Conservation (phyloP, 2,329 filamentous ascomycete genomes). For the Microdochium bolleyi region DNA sequence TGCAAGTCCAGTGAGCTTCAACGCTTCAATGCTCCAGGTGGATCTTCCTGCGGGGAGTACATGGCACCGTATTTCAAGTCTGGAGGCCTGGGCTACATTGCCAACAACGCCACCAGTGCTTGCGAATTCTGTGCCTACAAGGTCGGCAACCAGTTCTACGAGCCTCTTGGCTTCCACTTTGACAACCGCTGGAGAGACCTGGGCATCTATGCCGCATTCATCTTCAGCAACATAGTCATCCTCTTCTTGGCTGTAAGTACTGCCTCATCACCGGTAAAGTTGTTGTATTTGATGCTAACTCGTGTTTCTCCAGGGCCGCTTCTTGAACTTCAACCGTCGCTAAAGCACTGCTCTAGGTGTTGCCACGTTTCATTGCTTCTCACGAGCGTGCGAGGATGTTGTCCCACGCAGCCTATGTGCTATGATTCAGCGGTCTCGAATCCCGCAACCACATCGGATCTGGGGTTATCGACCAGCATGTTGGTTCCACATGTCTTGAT, state of each 20-base stretch:
- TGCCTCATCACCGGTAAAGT: not conserved
- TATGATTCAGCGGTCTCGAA: not conserved
- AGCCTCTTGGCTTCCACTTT: constrained; percentile 58
- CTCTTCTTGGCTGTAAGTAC: constrained; percentile 44
- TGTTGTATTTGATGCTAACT: constrained; percentile 6
- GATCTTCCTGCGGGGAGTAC: constrained; percentile 66
- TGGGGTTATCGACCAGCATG: not conserved
- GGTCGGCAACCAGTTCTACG: constrained; percentile 74
- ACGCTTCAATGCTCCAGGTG: constrained; percentile 56
- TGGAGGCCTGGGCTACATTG: constrained; percentile 66
- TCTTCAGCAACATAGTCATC: constrained; percentile 68
- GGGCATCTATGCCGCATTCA: constrained; percentile 69
- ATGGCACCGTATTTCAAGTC: constrained; percentile 61
- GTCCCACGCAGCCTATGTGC: not conserved
- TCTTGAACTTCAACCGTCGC: not conserved
- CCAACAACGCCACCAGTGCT: constrained; percentile 52
- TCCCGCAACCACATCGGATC: not conserved
- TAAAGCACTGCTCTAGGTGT: not conserved
- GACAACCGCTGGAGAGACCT: constrained; percentile 71
- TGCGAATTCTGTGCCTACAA: constrained; percentile 81
- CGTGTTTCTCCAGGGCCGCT: not conserved
- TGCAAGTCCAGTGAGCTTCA: constrained; percentile 59
- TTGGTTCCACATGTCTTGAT: not conserved
- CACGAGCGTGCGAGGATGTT: not conserved
- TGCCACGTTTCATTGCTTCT: not conserved